Base-by-base conservation (phyloP, 2,329 filamentous ascomycete genomes). In the Polychaeton citri region DNA sequence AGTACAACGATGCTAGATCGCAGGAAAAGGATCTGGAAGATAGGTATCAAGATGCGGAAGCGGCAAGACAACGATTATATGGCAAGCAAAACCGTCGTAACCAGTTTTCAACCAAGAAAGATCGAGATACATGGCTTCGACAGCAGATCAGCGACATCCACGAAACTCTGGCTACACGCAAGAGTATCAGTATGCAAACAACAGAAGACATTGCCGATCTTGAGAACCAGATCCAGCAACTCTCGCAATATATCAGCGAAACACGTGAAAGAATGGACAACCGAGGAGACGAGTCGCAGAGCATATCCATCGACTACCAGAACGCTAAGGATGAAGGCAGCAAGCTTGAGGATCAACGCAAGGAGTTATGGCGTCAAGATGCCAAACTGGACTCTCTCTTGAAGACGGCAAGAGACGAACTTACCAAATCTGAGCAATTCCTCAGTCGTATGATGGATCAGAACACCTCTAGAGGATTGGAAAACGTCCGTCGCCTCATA, bases 61-160 rank as follows among this genome's bases (percentile, higher is more conserved):
- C 79, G 6, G 71, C 74, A 4, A 72, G 83, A 30, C 76, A 81
- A 44, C 78, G 87, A 24, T 71, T 98, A 6, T 84, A 93, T 53
- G 83, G 82, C 34, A 98, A 98, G 58, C 88, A 98, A 60, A 85
- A 81, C 30, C 79, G 88, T 32, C 86, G 81, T 45, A 80, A 81
- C 13, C 81, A 85, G 43, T 98, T 94, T 59, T 81, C 72, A 52
- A 92, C 76, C 57, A 94, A 94, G 64, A 72, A 74, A 6, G 85
- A 96, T 54, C 79, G 92, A 30, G 88, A 98, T 57, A 72, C 75
- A 21, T 95, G 76, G 68, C 66, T 98, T 34, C 76, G 75, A 41
- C 71, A 75, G 42, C 81, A 95, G 59, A 83, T 96, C 38, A 69
- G 81, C 31, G 81, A 92, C 21, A 74, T 87, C 36, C 81, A 85